Conservation (phyloP, 2,329 filamentous ascomycete genomes). For the Fusarium sp. region DNA sequence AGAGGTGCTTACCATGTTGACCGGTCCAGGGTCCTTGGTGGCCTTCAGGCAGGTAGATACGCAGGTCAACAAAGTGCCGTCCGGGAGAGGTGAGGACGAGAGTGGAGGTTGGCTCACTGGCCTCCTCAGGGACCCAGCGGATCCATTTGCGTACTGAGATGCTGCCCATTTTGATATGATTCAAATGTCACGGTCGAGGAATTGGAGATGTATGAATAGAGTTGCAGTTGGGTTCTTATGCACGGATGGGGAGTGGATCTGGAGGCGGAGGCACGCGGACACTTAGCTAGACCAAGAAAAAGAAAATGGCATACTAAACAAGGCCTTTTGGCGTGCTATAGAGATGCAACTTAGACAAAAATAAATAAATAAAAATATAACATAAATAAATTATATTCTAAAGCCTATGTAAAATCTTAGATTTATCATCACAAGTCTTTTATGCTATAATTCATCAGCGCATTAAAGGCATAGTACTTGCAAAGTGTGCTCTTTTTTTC, state of each 20-base stretch:
- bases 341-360: too few relatives aligned
- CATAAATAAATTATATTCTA: too few relatives aligned
- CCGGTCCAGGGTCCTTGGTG: constrained; percentile 27
- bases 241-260: neutral
- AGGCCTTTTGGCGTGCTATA: too few relatives aligned
- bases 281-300: too few relatives aligned
- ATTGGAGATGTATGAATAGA: neutral
- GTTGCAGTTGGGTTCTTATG: neutral
- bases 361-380: too few relatives aligned
- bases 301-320: too few relatives aligned
- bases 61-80: constrained; percentile 71
- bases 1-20: constrained; percentile 28
- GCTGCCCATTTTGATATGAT: constrained; percentile 51
- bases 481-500: too few relatives aligned
- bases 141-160: constrained; percentile 72
- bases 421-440: too few relatives aligned
- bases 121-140: constrained; percentile 64
- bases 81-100: constrained; percentile 72
- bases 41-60: constrained; percentile 58
- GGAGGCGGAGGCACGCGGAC: neutral
- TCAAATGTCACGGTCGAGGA: neutral
- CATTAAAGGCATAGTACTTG: too few relatives aligned
- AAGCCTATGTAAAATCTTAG: too few relatives aligned
- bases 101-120: constrained; percentile 72
- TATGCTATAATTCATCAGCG: too few relatives aligned